Evolutionary conservation across 2,329 filamentous ascomycete species (phyloP), one percentile per base, ranked within the genome.

Genomic region (Arthrinium puccinioides): DNA sequence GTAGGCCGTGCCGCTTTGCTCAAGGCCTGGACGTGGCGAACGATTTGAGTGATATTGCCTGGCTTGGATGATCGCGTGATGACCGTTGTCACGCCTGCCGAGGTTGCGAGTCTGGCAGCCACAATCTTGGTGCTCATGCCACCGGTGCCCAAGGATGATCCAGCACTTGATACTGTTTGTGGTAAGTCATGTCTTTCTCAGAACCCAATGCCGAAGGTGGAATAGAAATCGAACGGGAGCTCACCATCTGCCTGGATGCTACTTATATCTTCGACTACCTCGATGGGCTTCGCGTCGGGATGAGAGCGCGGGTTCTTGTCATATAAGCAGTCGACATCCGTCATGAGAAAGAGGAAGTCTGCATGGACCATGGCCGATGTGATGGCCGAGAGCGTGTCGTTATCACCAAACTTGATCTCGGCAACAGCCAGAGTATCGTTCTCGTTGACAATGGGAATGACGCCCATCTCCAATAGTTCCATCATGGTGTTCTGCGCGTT

Each of bases 391-490:
- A 98, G 71, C 2, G 92, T 98, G 61, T 98, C 92, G 53, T 98
- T 98, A 69, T 98, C 92, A 48, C 92, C 92, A 56, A 98, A 98
- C 69, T 97, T 97, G 66, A 98, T 98, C 73, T 98, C 92, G 30
- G 90, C 86, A 47, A 98, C 92, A 18, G 89, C 87, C 38, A 98
- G 68, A 3, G 92, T 98, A 60, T 98, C 92, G 61, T 98, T 98
- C 64, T 98, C 92, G 54, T 98, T 98, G 46, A 98, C 92, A 52
- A 98, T 96, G 9, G 92, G 92, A 45, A 98, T 94, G 19, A 97
- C 90, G 2, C 89, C 89, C 83, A 96, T 92, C 52, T 89, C 82
- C 14, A 98, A 68, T 32, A 97, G 73, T 60, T 95, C 87, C 36
- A 79, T 76, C 57, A 98, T 86, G 0, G 92, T 97, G 56, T 95